Conservation (phyloP, 495 filamentous ascomycete genomes). For the Aspergillus ostianus region DNA sequence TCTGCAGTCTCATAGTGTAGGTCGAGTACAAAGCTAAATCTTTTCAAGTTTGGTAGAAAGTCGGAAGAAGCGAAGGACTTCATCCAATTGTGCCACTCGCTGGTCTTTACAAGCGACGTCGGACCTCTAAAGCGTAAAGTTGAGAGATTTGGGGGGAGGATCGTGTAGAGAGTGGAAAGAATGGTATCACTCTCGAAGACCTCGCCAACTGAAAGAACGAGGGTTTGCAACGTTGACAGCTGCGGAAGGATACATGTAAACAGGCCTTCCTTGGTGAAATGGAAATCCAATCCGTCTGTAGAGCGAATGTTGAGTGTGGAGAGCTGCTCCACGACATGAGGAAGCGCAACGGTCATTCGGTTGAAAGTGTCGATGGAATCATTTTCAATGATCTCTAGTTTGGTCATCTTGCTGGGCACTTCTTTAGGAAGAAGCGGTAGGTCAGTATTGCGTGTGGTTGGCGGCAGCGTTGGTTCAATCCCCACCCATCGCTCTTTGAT, state of each 20-base stretch:
- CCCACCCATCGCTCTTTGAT: slow-evolving; percentile 14
- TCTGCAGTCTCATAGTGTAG: slow-evolving; percentile 12
- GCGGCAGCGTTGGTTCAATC: slow-evolving; percentile 8
- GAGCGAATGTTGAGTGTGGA: slow-evolving; percentile 21
- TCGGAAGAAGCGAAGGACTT: slow-evolving; percentile 12
- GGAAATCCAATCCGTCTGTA: slow-evolving; percentile 20
- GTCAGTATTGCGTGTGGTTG: slow-evolving; percentile 5
- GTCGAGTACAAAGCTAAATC: slow-evolving; percentile 24
- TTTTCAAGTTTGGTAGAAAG: slow-evolving; percentile 21
- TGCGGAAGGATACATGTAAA: slow-evolving; percentile 16
- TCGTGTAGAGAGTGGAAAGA: slow-evolving; percentile 18
- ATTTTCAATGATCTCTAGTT: slow-evolving; percentile 27
- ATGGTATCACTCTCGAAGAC: slow-evolving; percentile 17
- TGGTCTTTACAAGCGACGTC: slow-evolving; percentile 15
- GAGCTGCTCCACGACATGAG: slow-evolving; percentile 22
- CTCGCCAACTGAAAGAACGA: slow-evolving; percentile 26
- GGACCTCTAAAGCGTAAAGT: slow-evolving; percentile 25
- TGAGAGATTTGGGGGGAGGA: slow-evolving; percentile 20
- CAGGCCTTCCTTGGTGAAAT: slow-evolving; percentile 3
- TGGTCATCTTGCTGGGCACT: slow-evolving; percentile 11
- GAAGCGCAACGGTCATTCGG: slow-evolving; percentile 23
- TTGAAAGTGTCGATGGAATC: slow-evolving; percentile 24
- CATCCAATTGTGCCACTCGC: slow-evolving; percentile 23
- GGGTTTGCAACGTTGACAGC: slow-evolving; percentile 17
- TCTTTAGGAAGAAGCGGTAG: not conserved